phyloP scores from a whole-genome alignment of 148 eudicot species.

The Arbutus unedo region DNA sequence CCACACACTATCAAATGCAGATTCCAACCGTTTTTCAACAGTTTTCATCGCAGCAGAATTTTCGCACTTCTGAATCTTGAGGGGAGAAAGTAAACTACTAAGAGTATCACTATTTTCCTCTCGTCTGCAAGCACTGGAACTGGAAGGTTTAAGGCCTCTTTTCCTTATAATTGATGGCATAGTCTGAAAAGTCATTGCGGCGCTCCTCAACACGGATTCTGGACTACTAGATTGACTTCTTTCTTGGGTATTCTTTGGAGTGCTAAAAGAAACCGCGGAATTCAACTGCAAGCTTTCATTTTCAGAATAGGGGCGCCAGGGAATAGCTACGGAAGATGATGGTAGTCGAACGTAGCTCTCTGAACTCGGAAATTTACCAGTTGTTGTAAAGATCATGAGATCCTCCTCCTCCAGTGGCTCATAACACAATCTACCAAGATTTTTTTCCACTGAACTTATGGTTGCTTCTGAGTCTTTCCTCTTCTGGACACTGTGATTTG shows the following conservation, averaged over 20 bases:
- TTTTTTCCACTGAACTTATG: neutral
- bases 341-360: conserved; percentile 14
- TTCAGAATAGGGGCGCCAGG: too few relatives aligned
- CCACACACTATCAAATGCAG: conserved; percentile 1
- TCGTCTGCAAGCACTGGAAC: neutral
- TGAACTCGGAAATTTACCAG: conserved; percentile 19
- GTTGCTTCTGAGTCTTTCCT: neutral
- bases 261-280: conserved; percentile 2
- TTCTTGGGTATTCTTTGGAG: neutral
- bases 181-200: conserved; percentile 29
- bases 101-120: conserved; percentile 4
- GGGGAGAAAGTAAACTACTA: neutral
- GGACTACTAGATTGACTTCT: conserved; percentile 1
- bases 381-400: neutral
- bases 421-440: conserved; percentile 14
- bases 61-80: conserved; percentile 19
- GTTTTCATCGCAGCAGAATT: conserved; percentile 7
- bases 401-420: conserved; percentile 21
- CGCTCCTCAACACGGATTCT: conserved; percentile 24
- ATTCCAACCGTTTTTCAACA: conserved; percentile 19
- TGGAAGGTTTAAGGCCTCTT: conserved; percentile 4
- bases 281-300: too few relatives aligned
- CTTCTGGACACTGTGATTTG: neutral
- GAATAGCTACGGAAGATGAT: neutral
- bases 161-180: conserved; percentile 36